Evolutionary conservation across 768 basidiomycete species (phyloP).

Genomic region (Multifurca ochricompacta): DNA sequence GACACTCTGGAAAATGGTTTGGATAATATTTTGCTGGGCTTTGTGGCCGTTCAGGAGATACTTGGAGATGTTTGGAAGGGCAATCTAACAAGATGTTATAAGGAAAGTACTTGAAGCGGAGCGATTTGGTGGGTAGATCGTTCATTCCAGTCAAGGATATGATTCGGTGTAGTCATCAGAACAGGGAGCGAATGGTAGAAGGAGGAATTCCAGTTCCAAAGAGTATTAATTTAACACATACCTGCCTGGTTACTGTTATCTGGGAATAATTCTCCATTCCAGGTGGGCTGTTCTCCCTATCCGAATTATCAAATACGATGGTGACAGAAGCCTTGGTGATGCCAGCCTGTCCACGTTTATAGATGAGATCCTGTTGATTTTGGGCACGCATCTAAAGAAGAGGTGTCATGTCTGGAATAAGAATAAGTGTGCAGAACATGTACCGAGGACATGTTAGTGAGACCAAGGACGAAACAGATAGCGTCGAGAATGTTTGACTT

Average conservation of each 20-base stretch:
- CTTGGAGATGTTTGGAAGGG: slow-evolving; percentile 87
- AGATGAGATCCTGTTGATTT: slow-evolving; percentile 96
- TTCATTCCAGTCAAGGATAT: too few species aligned
- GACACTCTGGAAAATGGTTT: slow-evolving; percentile 91
- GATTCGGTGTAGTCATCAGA: neutral
- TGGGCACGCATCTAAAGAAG: slow-evolving; percentile 74
- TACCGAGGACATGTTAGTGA: slow-evolving; percentile 94
- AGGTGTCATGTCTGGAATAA: neutral
- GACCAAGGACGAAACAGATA: slow-evolving; percentile 96
- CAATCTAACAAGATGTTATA: slow-evolving; percentile 48
- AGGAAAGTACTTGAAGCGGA: too few species aligned
- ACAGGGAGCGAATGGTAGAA: neutral
- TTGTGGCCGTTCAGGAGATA: slow-evolving; percentile 97
- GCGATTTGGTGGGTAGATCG: too few species aligned
- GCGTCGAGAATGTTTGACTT: slow-evolving; percentile 99
- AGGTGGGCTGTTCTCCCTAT: slow-evolving; percentile 72
- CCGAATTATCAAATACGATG: slow-evolving; percentile 97
- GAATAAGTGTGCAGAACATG: slow-evolving; percentile 16
- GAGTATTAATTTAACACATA: slow-evolving; percentile 34
- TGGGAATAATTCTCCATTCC: slow-evolving; percentile 76
- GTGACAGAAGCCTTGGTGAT: slow-evolving; percentile 96
- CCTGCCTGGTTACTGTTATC: slow-evolving; percentile 96
- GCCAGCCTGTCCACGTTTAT: slow-evolving; percentile 98
- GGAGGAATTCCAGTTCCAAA: neutral
- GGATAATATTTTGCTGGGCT: slow-evolving; percentile 73